Percentiles rank a stretch among this genome's conserved stretches.
These are phyloP conservation scores for Leptographium wingfieldii DNA, from an alignment of 2,329 filamentous ascomycete genomes.

Conservation along the genomic window DNA sequence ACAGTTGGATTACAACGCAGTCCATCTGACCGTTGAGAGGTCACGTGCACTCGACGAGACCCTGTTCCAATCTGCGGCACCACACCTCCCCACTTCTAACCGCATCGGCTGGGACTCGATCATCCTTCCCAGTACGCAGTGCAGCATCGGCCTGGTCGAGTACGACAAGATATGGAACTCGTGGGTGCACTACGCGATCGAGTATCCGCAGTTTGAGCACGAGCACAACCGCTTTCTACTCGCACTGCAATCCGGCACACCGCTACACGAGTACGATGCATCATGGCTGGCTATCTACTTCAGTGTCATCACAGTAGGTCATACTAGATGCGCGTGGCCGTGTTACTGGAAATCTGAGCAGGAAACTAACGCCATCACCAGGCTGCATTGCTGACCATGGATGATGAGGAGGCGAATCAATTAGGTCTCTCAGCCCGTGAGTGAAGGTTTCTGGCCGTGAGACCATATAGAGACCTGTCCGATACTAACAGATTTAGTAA, in stretches of 20 bases:
- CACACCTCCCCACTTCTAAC: background rate
- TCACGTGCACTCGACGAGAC: background rate
- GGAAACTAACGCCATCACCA: background rate
- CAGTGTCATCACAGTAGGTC: background rate
- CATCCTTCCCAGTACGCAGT: background rate
- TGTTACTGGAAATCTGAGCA: too few species aligned
- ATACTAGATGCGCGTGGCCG: too few species aligned
- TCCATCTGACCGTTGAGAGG: background rate
- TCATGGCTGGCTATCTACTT: background rate
- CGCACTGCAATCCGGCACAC: background rate
- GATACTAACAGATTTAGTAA: background rate
- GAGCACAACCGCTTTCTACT: background rate
- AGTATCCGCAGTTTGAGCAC: background rate
- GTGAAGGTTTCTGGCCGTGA: background rate
- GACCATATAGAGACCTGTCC: background rate
- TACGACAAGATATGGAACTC: constrained; percentile 3
- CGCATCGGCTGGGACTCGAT: background rate
- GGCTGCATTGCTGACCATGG: background rate
- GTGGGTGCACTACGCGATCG: background rate
- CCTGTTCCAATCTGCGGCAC: background rate
- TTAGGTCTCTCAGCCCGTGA: background rate
- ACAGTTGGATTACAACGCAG: background rate
- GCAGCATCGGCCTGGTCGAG: background rate
- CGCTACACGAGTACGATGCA: background rate
- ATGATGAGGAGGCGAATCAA: background rate